phyloP scores from a whole-genome alignment of 1,139 yeast species.

The Lodderomyces elongisporus region DNA sequence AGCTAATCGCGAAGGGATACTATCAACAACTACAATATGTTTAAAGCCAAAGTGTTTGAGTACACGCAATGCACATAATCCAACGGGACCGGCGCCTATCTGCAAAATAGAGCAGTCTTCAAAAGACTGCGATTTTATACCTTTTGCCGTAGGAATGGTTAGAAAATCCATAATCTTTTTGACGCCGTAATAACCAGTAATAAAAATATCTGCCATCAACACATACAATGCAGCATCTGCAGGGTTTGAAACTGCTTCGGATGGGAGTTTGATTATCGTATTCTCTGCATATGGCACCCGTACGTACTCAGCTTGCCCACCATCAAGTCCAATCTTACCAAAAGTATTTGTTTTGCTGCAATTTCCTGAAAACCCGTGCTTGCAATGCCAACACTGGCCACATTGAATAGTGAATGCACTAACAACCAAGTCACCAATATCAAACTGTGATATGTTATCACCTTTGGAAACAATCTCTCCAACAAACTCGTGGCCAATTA shows the following conservation, averaged over 20 bases:
- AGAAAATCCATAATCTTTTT: constrained; percentile 44
- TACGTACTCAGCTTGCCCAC: constrained; percentile 59
- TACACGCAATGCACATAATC: constrained; percentile 49
- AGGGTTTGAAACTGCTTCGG: constrained; percentile 8
- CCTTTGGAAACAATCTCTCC: constrained; percentile 42
- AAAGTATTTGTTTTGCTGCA: constrained; percentile 50
- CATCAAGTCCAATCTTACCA: constrained; percentile 51
- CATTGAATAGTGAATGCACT: constrained; percentile 54
- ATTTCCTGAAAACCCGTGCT: constrained; percentile 48
- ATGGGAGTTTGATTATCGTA: constrained; percentile 43
- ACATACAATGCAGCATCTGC: constrained; percentile 45
- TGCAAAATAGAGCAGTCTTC: constrained; percentile 42
- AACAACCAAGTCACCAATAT: constrained; percentile 42
- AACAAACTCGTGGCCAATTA: constrained; percentile 49
- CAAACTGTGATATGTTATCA: constrained; percentile 25
- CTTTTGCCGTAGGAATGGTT: constrained; percentile 18
- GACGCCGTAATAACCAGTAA: constrained; percentile 60
- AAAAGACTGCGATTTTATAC: constrained; percentile 15
- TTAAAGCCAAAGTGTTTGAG: constrained; percentile 44
- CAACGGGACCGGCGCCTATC: constrained; percentile 65
- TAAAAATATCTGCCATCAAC: constrained; percentile 63
- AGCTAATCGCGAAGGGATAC: constrained; percentile 43
- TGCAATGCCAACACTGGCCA: constrained; percentile 53
- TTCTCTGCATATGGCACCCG: constrained; percentile 53
- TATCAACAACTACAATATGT: constrained; percentile 47